Evolutionary conservation across 768 basidiomycete genomes (phyloP).

Genomic region (Boletus vinaceobasis): DNA sequence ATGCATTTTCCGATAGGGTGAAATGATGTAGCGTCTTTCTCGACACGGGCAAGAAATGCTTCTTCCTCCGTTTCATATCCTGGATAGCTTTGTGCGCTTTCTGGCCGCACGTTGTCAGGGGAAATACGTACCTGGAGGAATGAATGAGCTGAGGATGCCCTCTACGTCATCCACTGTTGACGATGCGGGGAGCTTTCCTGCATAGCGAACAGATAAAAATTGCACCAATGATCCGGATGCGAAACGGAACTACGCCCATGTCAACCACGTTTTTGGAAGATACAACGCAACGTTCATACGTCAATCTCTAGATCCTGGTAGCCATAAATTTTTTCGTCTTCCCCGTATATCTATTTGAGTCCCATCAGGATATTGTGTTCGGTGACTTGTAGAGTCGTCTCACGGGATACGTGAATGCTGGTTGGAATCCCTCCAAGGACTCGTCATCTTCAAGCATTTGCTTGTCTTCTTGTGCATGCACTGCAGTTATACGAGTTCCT

Average conservation of each 20-base stretch:
- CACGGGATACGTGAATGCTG: conserved; percentile 92
- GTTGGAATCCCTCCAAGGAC: conserved; percentile 67
- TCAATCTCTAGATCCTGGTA: conserved; percentile 83
- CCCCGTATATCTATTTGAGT: conserved; percentile 76
- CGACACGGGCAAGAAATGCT: conserved; percentile 65
- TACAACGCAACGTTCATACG: conserved; percentile 43
- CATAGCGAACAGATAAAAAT: conserved; percentile 66
- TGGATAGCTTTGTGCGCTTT: conserved; percentile 23
- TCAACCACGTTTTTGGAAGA: conserved; percentile 1
- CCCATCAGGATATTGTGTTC: conserved; percentile 5
- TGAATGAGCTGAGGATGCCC: conserved; percentile 67
- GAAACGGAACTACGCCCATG: conserved; percentile 60
- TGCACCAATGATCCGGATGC: conserved; percentile 83
- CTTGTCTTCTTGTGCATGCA: conserved; percentile 67
- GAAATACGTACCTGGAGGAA: conserved; percentile 57
- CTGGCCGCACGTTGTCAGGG: background rate
- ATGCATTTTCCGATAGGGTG: conserved; percentile 74
- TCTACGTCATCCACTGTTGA: conserved; percentile 87
- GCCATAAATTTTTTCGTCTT: conserved; percentile 95
- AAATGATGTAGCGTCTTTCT: conserved; percentile 76
- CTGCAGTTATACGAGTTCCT: conserved; percentile 35
- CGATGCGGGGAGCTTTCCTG: conserved; percentile 59
- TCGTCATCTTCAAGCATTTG: conserved; percentile 54
- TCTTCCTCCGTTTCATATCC: conserved; percentile 69
- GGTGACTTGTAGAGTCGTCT: conserved; percentile 21